These are phyloP conservation scores for Exophiala phaeomuriformis DNA, from an alignment of 2,329 filamentous ascomycete species.

Conservation along the genomic window DNA sequence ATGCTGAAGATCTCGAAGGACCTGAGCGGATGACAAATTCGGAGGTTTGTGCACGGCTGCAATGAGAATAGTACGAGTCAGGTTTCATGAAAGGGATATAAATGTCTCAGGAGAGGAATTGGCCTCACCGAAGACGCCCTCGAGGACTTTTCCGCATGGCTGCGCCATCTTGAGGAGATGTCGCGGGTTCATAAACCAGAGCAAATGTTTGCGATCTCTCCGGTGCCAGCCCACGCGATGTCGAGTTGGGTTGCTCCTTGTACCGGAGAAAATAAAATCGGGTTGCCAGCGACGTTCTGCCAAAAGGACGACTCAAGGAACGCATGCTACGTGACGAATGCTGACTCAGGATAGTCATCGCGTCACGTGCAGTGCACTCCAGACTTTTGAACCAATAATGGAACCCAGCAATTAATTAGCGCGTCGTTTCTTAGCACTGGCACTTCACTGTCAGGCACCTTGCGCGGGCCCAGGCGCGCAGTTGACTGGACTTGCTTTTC, in stretches of 20 bases:
- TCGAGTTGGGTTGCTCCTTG: neutral
- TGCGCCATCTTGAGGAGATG: constrained; percentile 22
- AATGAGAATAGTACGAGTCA: constrained; percentile 2
- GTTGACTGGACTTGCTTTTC: neutral
- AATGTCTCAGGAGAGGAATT: constrained; percentile 25
- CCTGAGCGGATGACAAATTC: constrained; percentile 79
- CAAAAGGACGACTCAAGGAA: neutral
- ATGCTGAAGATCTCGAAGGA: constrained; percentile 77
- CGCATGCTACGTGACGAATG: neutral
- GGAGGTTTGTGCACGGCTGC: constrained; percentile 88
- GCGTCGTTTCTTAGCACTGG: too few species aligned
- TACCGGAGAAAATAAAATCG: neutral
- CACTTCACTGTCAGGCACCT: neutral
- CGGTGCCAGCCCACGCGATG: neutral
- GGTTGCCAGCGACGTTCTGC: neutral
- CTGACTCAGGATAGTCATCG: neutral
- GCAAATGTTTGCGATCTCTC: neutral
- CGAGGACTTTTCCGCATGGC: constrained; percentile 43
- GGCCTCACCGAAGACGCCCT: constrained; percentile 55
- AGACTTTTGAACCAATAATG: too few species aligned
- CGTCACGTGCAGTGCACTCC: too few species aligned
- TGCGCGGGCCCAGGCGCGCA: neutral
- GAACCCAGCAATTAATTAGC: too few species aligned
- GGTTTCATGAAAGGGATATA: neutral
- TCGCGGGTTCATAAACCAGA: constrained; percentile 6